Evolutionary conservation across 345 rosid genomes (phyloP).

Genomic region (Pistacia atlantica): DNA sequence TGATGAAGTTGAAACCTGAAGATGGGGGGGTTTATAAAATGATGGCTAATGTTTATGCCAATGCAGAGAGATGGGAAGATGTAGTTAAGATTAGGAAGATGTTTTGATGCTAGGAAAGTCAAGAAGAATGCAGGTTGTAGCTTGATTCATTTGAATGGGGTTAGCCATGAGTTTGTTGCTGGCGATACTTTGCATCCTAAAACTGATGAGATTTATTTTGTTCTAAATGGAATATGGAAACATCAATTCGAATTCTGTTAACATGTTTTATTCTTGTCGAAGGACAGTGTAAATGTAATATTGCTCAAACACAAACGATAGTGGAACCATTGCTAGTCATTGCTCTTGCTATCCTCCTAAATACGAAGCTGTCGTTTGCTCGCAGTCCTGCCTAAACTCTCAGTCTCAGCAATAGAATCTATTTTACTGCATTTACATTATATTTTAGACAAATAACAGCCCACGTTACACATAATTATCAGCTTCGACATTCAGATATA

Average conservation of each 20-base stretch:
- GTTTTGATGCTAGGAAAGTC: constrained; percentile 41
- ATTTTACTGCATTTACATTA: too few relatives aligned
- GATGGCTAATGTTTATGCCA: constrained; percentile 68
- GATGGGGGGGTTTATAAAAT: constrained; percentile 76
- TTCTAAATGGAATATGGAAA: constrained; percentile 37
- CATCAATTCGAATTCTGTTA: constrained; percentile 26
- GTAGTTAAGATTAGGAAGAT: constrained; percentile 54
- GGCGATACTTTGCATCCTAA: constrained; percentile 38
- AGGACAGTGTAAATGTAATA: background rate
- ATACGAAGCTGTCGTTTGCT: too few relatives aligned
- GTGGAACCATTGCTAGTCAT: too few relatives aligned
- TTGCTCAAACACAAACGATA: too few relatives aligned
- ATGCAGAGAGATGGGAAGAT: constrained; percentile 70
- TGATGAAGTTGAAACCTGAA: constrained; percentile 60
- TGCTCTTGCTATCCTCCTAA: too few relatives aligned
- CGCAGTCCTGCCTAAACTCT: too few relatives aligned
- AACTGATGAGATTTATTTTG: constrained; percentile 32
- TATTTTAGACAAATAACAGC: too few relatives aligned
- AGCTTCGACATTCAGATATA: too few relatives aligned
- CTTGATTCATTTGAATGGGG: constrained; percentile 44
- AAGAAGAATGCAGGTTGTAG: constrained; percentile 61
- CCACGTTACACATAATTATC: too few relatives aligned
- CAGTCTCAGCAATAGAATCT: too few relatives aligned
- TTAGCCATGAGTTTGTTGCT: constrained; percentile 37
- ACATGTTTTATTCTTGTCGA: background rate